These are phyloP conservation scores for Blastomyces silverae DNA, from an alignment of 2,329 filamentous ascomycete genomes.

Conservation along the genomic window DNA sequence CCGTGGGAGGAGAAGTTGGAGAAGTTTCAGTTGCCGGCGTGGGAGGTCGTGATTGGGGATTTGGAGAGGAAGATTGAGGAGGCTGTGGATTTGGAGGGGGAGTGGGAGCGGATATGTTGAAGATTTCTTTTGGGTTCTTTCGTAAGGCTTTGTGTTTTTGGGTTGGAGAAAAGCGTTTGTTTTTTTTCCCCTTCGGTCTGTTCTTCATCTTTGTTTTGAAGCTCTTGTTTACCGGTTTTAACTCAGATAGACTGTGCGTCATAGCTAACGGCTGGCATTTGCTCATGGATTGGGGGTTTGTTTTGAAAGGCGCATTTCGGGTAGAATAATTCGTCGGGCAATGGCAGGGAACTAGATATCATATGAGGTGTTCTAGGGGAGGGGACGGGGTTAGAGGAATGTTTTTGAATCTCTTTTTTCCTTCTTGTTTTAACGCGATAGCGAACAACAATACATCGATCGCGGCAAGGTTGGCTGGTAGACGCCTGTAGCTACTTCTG, in stretches of 20 bases:
- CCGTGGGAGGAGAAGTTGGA: slow-evolving; percentile 27
- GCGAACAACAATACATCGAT: background rate
- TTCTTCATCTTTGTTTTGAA: background rate
- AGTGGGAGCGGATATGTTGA: slow-evolving; percentile 13
- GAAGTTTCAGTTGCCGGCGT: slow-evolving; percentile 25
- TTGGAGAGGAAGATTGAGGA: slow-evolving; percentile 25
- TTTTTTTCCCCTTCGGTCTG: background rate
- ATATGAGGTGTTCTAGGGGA: background rate
- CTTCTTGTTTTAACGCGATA: background rate
- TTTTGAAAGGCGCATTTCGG: background rate
- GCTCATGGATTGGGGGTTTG: background rate
- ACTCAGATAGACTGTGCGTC: background rate
- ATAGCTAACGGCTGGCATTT: background rate
- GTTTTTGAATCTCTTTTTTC: too few relatives aligned
- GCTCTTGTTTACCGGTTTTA: background rate
- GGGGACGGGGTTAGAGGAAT: background rate
- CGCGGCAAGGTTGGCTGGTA: background rate
- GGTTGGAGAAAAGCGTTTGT: background rate
- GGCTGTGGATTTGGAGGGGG: slow-evolving; percentile 25
- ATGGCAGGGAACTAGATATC: background rate
- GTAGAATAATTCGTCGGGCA: background rate
- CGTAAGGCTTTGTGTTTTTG: background rate
- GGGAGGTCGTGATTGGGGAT: slow-evolving; percentile 26
- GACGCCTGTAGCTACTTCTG: too few relatives aligned
- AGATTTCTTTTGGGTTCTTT: background rate